Evolutionary conservation across 2,329 filamentous ascomycete genomes (phyloP), one percentile per base, ranked within the genome.

Genomic region (Berkeleyomyces basicola): DNA sequence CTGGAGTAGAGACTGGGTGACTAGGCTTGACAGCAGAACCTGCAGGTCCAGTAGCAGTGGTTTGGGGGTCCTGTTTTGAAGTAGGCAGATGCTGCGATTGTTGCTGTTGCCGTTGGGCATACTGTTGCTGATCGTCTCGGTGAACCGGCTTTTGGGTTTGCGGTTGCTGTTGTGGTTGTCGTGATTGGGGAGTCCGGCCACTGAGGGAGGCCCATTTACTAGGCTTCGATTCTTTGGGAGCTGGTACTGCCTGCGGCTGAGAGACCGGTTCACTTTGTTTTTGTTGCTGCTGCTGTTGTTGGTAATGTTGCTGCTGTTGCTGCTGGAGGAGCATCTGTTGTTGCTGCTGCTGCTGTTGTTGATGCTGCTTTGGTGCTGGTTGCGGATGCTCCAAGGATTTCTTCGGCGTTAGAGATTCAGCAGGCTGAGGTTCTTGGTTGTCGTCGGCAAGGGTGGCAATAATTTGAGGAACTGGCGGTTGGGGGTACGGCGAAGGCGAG

Each of bases 1-100:
- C 90, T 90, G 11, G 31, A 36, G 7, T 33, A 95, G 76, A 58
- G 79, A 83, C 71, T 93, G 90, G 31, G 9, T 49, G 23, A 4
- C 16, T 10, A 49, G 46, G 10, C 46, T 49, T 49, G n/a, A 6
- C 10, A 49, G 46, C 46, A 49, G n/a, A 0, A 88, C 92, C 55
- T 87, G 58, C 82, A 5, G 71, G 74, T 6, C 81, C 85, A 63
- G 78, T 82, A 62, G 86, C 86, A 31, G 87, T 84, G 4, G 49
- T 14, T 33, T 7, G 23, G 11, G 14, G 9, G 31, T 7, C 31
- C 33, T 53, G 49, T 36, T 53, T 53, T 53, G 49, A 7, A 3
- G 33, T 10, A 31, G 11, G 11, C 40, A 37, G 16, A 36, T 11
- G 37, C 55, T 42, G 55, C 4, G 36, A 23, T 37, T 49, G 49